Conservation (phyloP, 495 filamentous ascomycete genomes). For the Trichoderma erinaceum region DNA sequence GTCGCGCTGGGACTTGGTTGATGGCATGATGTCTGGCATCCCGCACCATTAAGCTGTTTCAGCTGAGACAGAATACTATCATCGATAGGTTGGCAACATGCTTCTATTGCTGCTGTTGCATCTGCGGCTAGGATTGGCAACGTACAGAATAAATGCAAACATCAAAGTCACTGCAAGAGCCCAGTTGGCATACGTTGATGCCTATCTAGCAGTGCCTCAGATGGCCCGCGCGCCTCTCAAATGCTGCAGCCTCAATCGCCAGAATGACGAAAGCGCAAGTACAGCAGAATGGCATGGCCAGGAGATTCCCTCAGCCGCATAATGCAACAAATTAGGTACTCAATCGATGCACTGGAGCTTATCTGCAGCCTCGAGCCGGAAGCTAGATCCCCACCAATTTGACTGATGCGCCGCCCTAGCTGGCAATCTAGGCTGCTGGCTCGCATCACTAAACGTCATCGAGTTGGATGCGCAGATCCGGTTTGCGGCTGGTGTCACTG, state of each 20-base stretch:
- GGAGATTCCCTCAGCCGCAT: background rate
- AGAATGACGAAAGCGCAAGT: slow-evolving; percentile 6
- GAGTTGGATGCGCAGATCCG: background rate
- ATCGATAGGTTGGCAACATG: too few species aligned
- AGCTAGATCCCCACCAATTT: slow-evolving; percentile 4
- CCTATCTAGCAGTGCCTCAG: background rate
- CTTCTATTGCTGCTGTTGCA: too few species aligned
- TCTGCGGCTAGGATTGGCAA: too few species aligned
- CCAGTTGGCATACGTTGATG: background rate
- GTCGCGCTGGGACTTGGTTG: background rate
- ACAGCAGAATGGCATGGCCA: background rate
- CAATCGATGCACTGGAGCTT: background rate
- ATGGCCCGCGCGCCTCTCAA: background rate
- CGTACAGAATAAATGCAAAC: too few species aligned
- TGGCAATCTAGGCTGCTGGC: background rate
- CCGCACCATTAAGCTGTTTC: background rate
- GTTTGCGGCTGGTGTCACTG: background rate
- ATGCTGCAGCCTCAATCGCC: slow-evolving; percentile 7
- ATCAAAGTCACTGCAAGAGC: background rate
- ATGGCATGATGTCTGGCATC: background rate
- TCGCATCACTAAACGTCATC: background rate
- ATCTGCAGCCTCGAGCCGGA: slow-evolving; percentile 4
- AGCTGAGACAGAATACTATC: too few species aligned
- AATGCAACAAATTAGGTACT: background rate
- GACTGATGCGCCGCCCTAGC: background rate